Conservation (phyloP, 1,284 basidiomycete species). For the Boletus smithii region DNA sequence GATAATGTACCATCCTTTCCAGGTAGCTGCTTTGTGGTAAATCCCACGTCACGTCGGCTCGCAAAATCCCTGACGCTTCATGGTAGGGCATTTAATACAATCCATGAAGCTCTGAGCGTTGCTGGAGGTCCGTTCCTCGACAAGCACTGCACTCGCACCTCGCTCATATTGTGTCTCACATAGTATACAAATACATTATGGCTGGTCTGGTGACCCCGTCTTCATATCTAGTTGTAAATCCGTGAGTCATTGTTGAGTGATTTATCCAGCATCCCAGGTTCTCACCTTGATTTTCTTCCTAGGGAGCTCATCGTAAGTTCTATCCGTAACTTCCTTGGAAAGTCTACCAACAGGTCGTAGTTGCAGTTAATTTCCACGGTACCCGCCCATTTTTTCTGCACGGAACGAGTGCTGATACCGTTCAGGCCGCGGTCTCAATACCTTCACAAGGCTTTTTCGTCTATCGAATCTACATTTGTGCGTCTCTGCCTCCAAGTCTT, state of each 20-base stretch:
- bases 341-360: slow-evolving; percentile 2
- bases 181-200: slow-evolving; percentile 19
- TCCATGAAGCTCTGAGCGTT: slow-evolving; percentile 5
- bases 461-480: too few relatives aligned
- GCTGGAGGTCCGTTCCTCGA: slow-evolving; percentile 5
- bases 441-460: too few relatives aligned
- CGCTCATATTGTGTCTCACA: not conserved
- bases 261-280: not conserved
- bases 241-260: slow-evolving; percentile 6
- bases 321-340: not conserved
- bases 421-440: too few relatives aligned
- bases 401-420: too few relatives aligned
- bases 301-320: slow-evolving; percentile 20
- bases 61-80: not conserved
- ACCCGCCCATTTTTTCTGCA: not conserved
- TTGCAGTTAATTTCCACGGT: slow-evolving; percentile 10
- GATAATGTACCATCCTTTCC: not conserved
- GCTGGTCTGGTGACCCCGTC: not conserved
- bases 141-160: not conserved
- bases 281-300: not conserved
- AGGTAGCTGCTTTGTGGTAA: slow-evolving; percentile 15
- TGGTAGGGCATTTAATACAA: slow-evolving; percentile 9
- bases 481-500: too few relatives aligned
- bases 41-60: not conserved
- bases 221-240: not conserved